Conservation (phyloP, 2,329 filamentous ascomycete species). For the Phialophora expanda region DNA sequence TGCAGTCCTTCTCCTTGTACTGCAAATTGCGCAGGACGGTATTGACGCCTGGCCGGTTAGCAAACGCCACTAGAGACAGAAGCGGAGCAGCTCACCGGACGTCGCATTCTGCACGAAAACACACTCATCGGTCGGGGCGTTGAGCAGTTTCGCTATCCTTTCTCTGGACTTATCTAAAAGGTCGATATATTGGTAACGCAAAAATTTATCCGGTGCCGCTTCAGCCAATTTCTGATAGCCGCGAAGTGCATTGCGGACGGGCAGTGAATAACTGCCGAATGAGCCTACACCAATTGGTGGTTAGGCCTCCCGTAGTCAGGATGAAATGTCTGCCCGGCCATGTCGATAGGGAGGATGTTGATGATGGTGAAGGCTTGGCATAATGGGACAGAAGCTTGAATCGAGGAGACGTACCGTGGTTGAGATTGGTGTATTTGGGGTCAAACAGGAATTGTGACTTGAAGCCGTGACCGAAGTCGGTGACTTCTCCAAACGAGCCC, state of each 20-base stretch:
- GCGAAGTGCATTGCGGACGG: conserved; percentile 64
- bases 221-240: conserved; percentile 72
- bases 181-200: conserved; percentile 69
- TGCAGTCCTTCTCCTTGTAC: conserved; percentile 73
- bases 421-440: conserved; percentile 72
- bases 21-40: conserved; percentile 76
- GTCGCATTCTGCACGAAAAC: conserved; percentile 86
- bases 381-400: conserved; percentile 3
- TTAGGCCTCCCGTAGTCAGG: conserved; percentile 2
- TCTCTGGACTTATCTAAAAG: conserved; percentile 68
- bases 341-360: neutral
- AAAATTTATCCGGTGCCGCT: conserved; percentile 73
- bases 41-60: conserved; percentile 63
- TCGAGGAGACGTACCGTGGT: conserved; percentile 66
- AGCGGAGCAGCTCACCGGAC: conserved; percentile 47
- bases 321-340: neutral
- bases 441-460: conserved; percentile 72
- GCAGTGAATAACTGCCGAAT: conserved; percentile 74
- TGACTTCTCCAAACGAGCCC: conserved; percentile 38
- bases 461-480: conserved; percentile 60
- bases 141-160: conserved; percentile 69
- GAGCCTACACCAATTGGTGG: conserved; percentile 56
- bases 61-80: neutral
- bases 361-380: conserved; percentile 10
- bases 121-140: conserved; percentile 67